Conservation (phyloP, 805 yeast species). For the Metschnikowia similis region DNA sequence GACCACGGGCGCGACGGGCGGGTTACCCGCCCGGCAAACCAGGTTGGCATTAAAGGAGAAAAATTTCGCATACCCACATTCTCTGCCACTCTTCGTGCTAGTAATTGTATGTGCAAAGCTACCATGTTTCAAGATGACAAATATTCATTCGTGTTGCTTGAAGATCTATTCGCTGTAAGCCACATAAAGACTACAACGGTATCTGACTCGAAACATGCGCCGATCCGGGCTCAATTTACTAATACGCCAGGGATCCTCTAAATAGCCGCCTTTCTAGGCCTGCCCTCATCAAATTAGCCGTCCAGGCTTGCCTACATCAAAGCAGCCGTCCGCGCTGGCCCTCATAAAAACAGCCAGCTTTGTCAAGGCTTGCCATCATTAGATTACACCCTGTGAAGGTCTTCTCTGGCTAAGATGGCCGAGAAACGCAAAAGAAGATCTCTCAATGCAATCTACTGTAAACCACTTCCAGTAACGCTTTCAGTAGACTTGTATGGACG, state of each 20-base stretch:
- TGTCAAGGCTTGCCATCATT: background rate
- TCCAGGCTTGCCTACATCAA: too few relatives aligned
- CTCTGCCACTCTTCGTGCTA: background rate
- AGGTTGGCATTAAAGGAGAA: background rate
- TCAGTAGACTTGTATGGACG: conserved; percentile 34
- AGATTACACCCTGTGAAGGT: conserved; percentile 4
- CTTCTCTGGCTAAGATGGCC: conserved; percentile 16
- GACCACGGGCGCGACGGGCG: background rate
- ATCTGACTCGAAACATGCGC: conserved; percentile 54
- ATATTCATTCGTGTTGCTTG: conserved; percentile 23
- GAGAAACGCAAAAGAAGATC: conserved; percentile 30
- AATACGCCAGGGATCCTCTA: background rate
- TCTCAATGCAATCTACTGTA: conserved; percentile 30
- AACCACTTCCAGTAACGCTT: conserved; percentile 56
- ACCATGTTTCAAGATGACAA: conserved; percentile 21
- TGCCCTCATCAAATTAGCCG: background rate
- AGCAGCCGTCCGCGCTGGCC: too few relatives aligned
- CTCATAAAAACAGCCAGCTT: too few relatives aligned
- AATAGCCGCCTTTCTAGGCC: background rate
- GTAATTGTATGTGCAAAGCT: conserved; percentile 12
- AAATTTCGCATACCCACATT: background rate
- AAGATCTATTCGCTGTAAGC: conserved; percentile 49
- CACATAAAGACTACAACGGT: conserved; percentile 96
- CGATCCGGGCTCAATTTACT: background rate
- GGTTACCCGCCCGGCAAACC: conserved; percentile 15